These are phyloP conservation scores for Ceratobasidium sp. DNA, from an alignment of 1,284 basidiomycete genomes.

Conservation along the genomic window DNA sequence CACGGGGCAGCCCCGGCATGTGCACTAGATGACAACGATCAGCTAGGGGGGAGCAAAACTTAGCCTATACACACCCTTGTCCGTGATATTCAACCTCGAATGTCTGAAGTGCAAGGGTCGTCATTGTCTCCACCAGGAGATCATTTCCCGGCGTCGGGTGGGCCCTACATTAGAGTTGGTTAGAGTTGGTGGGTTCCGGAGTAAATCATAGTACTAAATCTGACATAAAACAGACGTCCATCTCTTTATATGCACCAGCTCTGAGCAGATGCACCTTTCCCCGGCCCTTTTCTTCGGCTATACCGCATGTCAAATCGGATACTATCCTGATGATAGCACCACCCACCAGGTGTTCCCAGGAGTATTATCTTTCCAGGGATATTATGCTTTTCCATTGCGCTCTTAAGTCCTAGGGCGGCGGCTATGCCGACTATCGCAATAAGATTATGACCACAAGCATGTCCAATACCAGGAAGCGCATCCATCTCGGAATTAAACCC, in stretches of 20 bases:
- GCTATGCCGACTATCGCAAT: constrained; percentile 83
- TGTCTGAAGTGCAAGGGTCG: constrained; percentile 63
- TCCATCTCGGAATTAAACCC: constrained; percentile 81
- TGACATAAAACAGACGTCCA: constrained; percentile 79
- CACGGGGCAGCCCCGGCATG: constrained; percentile 77
- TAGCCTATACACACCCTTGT: constrained; percentile 58
- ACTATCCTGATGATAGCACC: not conserved
- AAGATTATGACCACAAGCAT: constrained; percentile 86
- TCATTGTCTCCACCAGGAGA: constrained; percentile 57
- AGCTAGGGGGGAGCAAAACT: constrained; percentile 24
- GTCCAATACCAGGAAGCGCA: constrained; percentile 64
- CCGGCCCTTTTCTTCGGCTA: constrained; percentile 76
- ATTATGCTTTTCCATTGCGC: constrained; percentile 66
- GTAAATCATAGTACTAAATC: constrained; percentile 46
- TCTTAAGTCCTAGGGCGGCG: constrained; percentile 72
- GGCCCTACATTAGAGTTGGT: constrained; percentile 55
- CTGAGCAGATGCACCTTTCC: constrained; percentile 78
- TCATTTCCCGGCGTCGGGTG: constrained; percentile 63
- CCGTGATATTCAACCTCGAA: constrained; percentile 72
- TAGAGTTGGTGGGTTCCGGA: not conserved
- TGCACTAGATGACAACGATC: constrained; percentile 55
- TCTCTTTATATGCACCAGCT: constrained; percentile 71
- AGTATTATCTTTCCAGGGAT: constrained; percentile 75
- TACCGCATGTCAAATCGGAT: constrained; percentile 41
- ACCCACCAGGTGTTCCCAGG: constrained; percentile 78